Evolutionary conservation across 192 early-diverging fungal genomes (phyloP).

Genomic region (Entomortierella beljakovae): DNA sequence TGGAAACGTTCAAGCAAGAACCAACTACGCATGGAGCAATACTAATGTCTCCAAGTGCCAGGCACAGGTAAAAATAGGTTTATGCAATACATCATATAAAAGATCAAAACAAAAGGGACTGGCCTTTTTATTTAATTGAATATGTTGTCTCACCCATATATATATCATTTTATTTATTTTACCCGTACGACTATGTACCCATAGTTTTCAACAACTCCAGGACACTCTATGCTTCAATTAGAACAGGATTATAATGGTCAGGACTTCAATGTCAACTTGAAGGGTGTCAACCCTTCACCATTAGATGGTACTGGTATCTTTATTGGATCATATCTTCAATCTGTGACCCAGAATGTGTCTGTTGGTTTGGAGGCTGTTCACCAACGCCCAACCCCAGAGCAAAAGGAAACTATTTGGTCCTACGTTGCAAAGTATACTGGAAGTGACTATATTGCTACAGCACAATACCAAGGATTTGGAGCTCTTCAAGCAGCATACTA

Average conservation of each 20-base stretch:
- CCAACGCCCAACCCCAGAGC: constrained; percentile 85
- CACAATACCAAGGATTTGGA: constrained; percentile 73
- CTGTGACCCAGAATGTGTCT: constrained; percentile 83
- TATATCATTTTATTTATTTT: background rate
- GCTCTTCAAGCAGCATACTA: constrained; percentile 88
- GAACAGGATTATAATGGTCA: constrained; percentile 93
- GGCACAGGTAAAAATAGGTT: constrained; percentile 58
- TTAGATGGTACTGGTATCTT: constrained; percentile 92
- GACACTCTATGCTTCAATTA: constrained; percentile 90
- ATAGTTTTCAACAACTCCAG: constrained; percentile 75
- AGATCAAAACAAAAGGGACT: background rate
- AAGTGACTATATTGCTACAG: constrained; percentile 74
- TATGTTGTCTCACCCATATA: background rate
- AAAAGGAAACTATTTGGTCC: constrained; percentile 81
- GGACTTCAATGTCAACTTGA: constrained; percentile 92
- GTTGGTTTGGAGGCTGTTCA: constrained; percentile 89
- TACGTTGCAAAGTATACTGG: constrained; percentile 79
- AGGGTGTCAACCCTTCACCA: constrained; percentile 96
- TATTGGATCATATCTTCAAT: constrained; percentile 91
- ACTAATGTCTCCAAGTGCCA: constrained; percentile 72
- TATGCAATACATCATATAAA: background rate
- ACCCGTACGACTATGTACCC: background rate
- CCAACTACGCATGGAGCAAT: constrained; percentile 85
- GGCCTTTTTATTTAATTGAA: background rate
- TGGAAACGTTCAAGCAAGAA: constrained; percentile 84